Percentiles rank a stretch among this genome's conserved stretches.
Conservation (phyloP, 805 yeast species). For the Starmerella cellae region DNA sequence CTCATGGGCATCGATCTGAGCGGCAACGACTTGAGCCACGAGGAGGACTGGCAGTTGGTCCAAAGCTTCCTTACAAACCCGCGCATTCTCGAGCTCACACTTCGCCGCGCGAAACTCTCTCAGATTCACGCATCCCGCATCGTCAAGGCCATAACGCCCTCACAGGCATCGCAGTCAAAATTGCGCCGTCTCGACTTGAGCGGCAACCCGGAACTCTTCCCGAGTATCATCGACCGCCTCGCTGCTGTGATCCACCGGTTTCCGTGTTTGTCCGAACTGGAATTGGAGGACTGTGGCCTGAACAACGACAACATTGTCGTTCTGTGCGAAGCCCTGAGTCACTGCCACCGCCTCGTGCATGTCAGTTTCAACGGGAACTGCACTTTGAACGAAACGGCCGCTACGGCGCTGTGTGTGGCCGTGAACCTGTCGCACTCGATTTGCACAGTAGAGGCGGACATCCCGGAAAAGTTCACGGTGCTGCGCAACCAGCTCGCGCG, state of each 20-base stretch:
- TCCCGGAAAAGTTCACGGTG: conserved; percentile 44
- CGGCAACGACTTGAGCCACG: conserved; percentile 47
- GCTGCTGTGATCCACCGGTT: conserved; percentile 57
- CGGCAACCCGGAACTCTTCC: conserved; percentile 54
- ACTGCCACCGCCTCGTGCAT: conserved; percentile 52
- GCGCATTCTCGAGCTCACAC: conserved; percentile 50
- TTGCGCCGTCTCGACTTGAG: conserved; percentile 67
- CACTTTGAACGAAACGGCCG: conserved; percentile 43
- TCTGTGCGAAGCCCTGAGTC: conserved; percentile 55
- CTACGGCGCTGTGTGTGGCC: conserved; percentile 54
- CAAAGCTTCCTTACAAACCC: conserved; percentile 25
- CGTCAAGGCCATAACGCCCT: conserved; percentile 30
- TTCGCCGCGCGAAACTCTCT: conserved; percentile 15
- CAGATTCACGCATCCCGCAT: conserved; percentile 9
- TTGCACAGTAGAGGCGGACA: conserved; percentile 55
- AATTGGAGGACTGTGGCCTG: conserved; percentile 56
- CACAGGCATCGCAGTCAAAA: conserved; percentile 39
- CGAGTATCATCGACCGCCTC: conserved; percentile 43
- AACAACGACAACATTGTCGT: conserved; percentile 42
- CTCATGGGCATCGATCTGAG: conserved; percentile 71
- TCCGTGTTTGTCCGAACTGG: conserved; percentile 49
- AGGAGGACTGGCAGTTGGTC: conserved; percentile 18
- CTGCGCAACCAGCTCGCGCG: conserved; percentile 62
- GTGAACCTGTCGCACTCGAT: conserved; percentile 54
- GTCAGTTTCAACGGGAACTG: conserved; percentile 56